Evolutionary conservation across 2,329 filamentous ascomycete species (phyloP).

Genomic region (Capronia americana): DNA sequence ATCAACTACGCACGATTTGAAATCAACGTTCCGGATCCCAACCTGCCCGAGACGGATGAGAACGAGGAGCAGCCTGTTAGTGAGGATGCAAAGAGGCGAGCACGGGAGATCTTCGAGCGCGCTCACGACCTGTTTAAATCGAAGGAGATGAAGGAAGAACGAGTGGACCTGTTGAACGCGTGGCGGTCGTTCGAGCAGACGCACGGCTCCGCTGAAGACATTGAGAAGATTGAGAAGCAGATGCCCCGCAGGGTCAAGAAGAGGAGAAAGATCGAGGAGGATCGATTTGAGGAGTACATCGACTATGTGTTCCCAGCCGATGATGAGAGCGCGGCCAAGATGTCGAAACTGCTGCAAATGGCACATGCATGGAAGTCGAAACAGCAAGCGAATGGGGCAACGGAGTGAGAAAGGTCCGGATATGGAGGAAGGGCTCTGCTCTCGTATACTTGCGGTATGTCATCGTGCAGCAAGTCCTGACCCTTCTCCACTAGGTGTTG

Average conservation of each 20-base stretch:
- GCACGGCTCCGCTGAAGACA: conserved; percentile 76
- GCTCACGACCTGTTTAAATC: conserved; percentile 88
- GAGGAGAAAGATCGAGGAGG: conserved; percentile 82
- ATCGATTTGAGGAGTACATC: conserved; percentile 93
- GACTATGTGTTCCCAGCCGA: conserved; percentile 98
- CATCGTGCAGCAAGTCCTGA: conserved; percentile 9
- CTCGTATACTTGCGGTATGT: neutral
- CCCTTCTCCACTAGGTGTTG: neutral
- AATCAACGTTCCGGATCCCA: conserved; percentile 83
- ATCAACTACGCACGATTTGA: conserved; percentile 99
- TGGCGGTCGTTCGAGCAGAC: conserved; percentile 92
- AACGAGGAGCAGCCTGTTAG: conserved; percentile 69
- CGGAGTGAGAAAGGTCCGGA: conserved; percentile 16
- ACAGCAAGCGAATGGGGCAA: conserved; percentile 45
- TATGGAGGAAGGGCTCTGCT: neutral
- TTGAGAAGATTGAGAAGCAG: conserved; percentile 84
- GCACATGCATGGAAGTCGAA: conserved; percentile 86
- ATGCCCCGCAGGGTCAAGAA: conserved; percentile 96
- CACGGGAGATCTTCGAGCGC: conserved; percentile 81
- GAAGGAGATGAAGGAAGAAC: conserved; percentile 87
- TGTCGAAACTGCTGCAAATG: conserved; percentile 83
- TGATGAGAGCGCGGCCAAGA: conserved; percentile 81
- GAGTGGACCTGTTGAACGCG: conserved; percentile 87
- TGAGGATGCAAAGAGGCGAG: conserved; percentile 81
- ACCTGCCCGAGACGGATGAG: conserved; percentile 66